These are phyloP conservation scores for Annulohypoxylon truncatum DNA, from an alignment of 2,329 filamentous ascomycete species.

Conservation along the genomic window DNA sequence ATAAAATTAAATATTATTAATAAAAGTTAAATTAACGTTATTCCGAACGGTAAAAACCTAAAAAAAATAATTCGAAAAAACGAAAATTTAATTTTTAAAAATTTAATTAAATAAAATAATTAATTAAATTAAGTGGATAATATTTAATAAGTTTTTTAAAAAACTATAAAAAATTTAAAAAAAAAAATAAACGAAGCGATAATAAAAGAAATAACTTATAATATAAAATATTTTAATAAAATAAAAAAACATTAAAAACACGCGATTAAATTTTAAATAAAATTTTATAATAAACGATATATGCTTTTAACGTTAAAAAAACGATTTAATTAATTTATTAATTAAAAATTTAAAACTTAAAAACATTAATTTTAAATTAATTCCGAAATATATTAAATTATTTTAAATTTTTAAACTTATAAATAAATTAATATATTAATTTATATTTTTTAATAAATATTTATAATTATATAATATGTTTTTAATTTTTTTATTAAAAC, in stretches of 20 bases:
- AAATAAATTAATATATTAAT: neutral
- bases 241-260: neutral
- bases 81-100: no score
- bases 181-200: neutral
- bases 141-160: neutral
- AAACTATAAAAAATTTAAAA: neutral
- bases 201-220: neutral
- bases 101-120: neutral
- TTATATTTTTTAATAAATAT: neutral
- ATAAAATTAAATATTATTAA: neutral
- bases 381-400: neutral
- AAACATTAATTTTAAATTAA: neutral
- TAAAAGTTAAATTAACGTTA: neutral
- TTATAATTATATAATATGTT: neutral
- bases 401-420: neutral
- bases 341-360: neutral
- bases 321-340: neutral
- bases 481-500: neutral
- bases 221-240: neutral
- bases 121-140: neutral
- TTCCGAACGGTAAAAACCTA: neutral
- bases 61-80: no score
- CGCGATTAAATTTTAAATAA: neutral
- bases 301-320: neutral
- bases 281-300: neutral